A percentile compares a stretch with the other conserved stretches of the same genome.
These are phyloP conservation scores for Metrosideros polymorpha DNA, from an alignment of 441 rosid species.

Conservation along the genomic window DNA sequence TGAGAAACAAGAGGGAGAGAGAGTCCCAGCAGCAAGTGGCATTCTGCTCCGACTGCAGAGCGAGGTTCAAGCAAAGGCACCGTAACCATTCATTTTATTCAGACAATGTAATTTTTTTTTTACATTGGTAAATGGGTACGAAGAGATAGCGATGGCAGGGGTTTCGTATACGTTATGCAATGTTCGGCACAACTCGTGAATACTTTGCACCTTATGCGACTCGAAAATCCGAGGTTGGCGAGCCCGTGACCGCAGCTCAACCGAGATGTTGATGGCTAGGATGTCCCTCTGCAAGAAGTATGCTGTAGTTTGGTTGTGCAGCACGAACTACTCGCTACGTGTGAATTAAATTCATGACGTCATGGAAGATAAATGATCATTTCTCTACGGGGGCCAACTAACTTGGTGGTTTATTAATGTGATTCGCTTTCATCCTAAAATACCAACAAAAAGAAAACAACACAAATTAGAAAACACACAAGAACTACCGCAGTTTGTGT, in stretches of 20 bases:
- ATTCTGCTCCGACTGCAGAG: not conserved
- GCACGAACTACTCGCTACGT: no score
- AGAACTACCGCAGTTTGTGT: not conserved
- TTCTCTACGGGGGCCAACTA: not conserved
- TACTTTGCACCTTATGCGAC: no score
- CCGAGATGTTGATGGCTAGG: not conserved
- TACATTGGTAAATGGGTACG: no score
- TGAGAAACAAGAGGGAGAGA: not conserved
- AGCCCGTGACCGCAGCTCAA: not conserved
- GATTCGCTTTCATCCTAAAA: not conserved
- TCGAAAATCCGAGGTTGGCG: no score
- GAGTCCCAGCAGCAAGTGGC: not conserved
- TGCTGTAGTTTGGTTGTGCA: fast-evolving
- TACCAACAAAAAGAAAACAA: no score
- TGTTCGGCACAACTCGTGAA: no score
- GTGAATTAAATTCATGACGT: not conserved
- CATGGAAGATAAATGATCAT: not conserved
- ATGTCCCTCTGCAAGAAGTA: not conserved
- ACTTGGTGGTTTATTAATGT: not conserved
- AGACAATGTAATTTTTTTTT: no score
- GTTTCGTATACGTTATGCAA: no score
- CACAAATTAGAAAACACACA: no score
- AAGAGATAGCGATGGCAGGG: no score
- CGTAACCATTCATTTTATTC: not conserved
- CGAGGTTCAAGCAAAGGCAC: not conserved